Percentiles rank a stretch among this genome's conserved stretches.
phyloP scores from a whole-genome alignment of 2,329 filamentous ascomycete species.

The Zarea fungicola region DNA sequence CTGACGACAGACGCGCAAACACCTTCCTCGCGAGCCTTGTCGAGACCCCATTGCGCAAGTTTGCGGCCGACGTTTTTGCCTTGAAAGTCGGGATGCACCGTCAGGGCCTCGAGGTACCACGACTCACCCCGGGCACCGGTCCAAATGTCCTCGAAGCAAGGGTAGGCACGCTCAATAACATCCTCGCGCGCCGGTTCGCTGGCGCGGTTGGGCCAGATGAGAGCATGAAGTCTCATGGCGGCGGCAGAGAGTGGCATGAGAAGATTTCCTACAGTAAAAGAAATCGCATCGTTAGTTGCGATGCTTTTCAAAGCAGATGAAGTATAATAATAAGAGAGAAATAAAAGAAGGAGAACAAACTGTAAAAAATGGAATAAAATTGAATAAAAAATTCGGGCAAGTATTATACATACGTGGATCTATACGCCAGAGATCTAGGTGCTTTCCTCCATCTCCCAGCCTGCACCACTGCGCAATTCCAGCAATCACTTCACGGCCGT shows the following conservation, averaged over 20 bases:
- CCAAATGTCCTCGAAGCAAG: constrained; percentile 23
- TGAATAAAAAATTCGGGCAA: too few relatives aligned
- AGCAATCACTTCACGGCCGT: constrained; percentile 17
- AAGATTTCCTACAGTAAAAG: constrained; percentile 17
- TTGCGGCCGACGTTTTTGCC: constrained; percentile 29
- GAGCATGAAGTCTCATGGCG: constrained; percentile 12
- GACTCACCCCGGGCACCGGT: constrained; percentile 24
- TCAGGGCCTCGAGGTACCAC: constrained; percentile 34
- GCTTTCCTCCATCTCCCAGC: constrained; percentile 17
- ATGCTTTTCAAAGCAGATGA: too few relatives aligned
- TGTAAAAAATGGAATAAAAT: too few relatives aligned
- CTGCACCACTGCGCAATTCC: constrained; percentile 22
- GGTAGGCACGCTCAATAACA: constrained; percentile 19
- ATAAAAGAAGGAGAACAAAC: neutral
- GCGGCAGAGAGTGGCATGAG: constrained; percentile 14
- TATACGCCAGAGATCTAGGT: constrained; percentile 15
- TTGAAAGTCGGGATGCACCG: constrained; percentile 35
- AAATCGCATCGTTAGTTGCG: neutral
- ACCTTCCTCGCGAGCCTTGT: constrained; percentile 29
- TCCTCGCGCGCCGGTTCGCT: constrained; percentile 17
- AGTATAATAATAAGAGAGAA: too few relatives aligned
- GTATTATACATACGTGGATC: constrained; percentile 18
- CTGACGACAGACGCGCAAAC: constrained; percentile 35
- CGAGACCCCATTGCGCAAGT: constrained; percentile 38
- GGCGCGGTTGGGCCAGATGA: constrained; percentile 20